These are phyloP conservation scores for Candida sp. DNA, from an alignment of 1,139 yeast genomes.

Conservation along the genomic window DNA sequence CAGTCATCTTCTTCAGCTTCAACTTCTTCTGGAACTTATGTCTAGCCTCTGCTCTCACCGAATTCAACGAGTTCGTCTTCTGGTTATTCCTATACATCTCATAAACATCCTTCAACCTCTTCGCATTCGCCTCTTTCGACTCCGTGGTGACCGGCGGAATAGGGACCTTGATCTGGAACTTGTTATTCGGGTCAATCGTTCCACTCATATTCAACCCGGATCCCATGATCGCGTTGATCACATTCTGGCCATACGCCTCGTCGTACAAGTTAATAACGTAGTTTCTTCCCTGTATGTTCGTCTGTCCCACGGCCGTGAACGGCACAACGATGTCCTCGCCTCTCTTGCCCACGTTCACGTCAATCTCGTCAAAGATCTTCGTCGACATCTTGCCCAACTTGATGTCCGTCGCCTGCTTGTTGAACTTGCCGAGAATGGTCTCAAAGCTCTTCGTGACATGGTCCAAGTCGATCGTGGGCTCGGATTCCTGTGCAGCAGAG, in stretches of 20 bases:
- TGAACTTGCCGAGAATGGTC: constrained; percentile 53
- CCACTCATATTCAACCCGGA: constrained; percentile 80
- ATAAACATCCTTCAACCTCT: constrained; percentile 62
- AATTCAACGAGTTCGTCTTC: constrained; percentile 45
- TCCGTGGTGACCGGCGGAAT: constrained; percentile 81
- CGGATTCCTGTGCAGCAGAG: constrained; percentile 3
- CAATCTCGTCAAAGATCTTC: constrained; percentile 63
- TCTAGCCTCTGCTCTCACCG: constrained; percentile 65
- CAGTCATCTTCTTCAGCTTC: constrained; percentile 56
- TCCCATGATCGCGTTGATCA: constrained; percentile 71
- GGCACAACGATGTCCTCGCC: constrained; percentile 43
- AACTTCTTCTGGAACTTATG: constrained; percentile 54
- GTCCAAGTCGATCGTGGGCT: constrained; percentile 33
- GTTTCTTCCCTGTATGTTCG: constrained; percentile 73
- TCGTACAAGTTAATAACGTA: constrained; percentile 83
- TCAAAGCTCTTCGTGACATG: constrained; percentile 53
- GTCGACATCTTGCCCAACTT: constrained; percentile 75
- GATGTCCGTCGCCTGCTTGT: constrained; percentile 60
- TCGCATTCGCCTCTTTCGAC: constrained; percentile 59
- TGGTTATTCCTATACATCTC: constrained; percentile 62
- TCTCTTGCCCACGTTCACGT: constrained; percentile 40
- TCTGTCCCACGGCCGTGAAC: constrained; percentile 74
- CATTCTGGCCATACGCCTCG: constrained; percentile 69
- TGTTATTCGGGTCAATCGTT: constrained; percentile 70
- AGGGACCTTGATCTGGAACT: constrained; percentile 74